phyloP scores from a whole-genome alignment of 2,329 filamentous ascomycete genomes.

The Onygena corvina region DNA sequence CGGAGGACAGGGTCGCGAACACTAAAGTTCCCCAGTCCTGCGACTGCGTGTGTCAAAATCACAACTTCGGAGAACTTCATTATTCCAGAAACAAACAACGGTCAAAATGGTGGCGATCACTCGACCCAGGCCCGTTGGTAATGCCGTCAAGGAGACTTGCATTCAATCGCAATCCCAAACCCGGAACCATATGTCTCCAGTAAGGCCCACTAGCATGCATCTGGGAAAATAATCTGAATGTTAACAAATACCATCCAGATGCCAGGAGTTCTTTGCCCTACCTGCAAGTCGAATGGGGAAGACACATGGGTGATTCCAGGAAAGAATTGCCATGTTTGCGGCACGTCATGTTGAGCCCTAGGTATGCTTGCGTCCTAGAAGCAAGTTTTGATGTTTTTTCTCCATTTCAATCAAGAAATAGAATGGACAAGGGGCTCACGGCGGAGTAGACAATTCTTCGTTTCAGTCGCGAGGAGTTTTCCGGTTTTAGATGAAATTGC shows the following conservation, averaged over 20 bases:
- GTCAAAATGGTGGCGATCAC: background rate
- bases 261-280: conserved; percentile 35
- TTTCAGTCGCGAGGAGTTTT: background rate
- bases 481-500: background rate
- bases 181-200: conserved; percentile 14
- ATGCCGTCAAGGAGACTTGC: background rate
- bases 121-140: conserved; percentile 1
- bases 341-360: conserved; percentile 17
- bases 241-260: conserved; percentile 23
- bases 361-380: background rate
- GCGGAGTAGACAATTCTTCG: background rate
- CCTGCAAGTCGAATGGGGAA: conserved; percentile 25
- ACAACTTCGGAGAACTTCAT: background rate
- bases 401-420: background rate
- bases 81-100: background rate
- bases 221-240: background rate
- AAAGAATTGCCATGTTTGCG: conserved; percentile 35
- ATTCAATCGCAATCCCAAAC: background rate
- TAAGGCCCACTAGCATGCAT: conserved; percentile 11
- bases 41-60: background rate
- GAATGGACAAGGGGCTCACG: conserved; percentile 1
- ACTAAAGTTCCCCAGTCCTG: background rate
- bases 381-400: background rate
- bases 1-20: background rate
- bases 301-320: conserved; percentile 38